Evolutionary conservation across 768 basidiomycete species (phyloP), one percentile per base, ranked within the genome.

Genomic region (Boletus vinaceobasis): DNA sequence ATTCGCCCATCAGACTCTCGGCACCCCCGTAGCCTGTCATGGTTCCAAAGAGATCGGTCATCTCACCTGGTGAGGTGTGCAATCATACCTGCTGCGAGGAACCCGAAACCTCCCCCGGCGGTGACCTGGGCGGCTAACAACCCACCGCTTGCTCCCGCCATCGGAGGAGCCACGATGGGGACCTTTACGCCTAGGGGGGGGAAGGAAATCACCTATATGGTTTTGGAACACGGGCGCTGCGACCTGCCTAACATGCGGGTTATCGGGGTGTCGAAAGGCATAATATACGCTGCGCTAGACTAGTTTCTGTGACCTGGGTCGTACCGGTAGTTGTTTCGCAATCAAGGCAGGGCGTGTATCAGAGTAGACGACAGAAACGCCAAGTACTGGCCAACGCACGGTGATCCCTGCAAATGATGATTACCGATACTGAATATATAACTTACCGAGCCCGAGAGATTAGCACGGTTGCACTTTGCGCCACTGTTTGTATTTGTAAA

Each of bases 91-190:
- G 81, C 77, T n/a, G 81, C 76, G 0, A 90, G 60, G 66, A 92
- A 90, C 2, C 88, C 90, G 52, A 91, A 85, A 15, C 86, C 90
- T 21, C 91, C 91, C 8, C 74, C 88, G 3, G 77, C 75, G 19
- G 81, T 77, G 32, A 88, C 85, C 51, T 81, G 75, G 5, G 84
- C 82, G 26, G 85, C 84, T 21, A 86, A 65, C 19, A 67, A 68
- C 44, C 85, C 88, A 44, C 86, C 85, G 53, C 82, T 78, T 4
- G 81, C 88, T 14, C 81, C 82, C 1, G 84, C 84, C 90, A 92
- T 92, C 1, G 88, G 80, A 1, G 83, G 82, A 17, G 75, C 73
- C 5, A 90, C 73, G 39, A 91, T 67, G 26, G 90, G 90, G 17
- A 78, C 75, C 45, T 75, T 71, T 29, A 85, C 73, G 37, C 75